Evolutionary conservation across 176 grass and related monocot species (phyloP), one percentile per base, ranked within the genome.

Genomic region (Lolium perenne): DNA sequence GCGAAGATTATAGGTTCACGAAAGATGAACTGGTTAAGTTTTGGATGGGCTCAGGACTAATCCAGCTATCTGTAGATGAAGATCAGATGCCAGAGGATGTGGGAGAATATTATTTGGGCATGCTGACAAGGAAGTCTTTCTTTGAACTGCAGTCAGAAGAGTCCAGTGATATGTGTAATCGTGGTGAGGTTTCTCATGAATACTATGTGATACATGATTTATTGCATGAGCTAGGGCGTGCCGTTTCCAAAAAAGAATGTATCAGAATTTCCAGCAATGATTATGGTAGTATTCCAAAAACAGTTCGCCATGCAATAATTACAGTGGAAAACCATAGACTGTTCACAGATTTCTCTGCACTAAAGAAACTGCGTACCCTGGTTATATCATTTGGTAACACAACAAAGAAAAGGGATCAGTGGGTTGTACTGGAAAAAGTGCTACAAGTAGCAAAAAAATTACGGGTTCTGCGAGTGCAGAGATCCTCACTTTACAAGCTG

Each of bases 391-490:
- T 87, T 43, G 63, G 65, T 18, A 3, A n/a, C 5, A 55, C 77
- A 41, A 50, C 60, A 46, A 11, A 12, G 26, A 23, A 72, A 43
- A 63, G n/a, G 13, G 55, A 81, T 79, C 63, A 81, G 32, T 71
- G 77, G 23, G 9, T 4, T 50, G 18, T 74, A 18, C 54, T 91
- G 26, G 41, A 71, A 65, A 71, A 64, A 2, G 59, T 87, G 17
- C 80, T 91, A 20, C 66, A 57, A 16, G 10, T 51, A 40, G 80
- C 82, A 32, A 65, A 38, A 48, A 83, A 69, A 65, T 59, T 91
- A 66, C 20, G 84, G 40, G 60, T 80, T 56, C 54, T 91, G 18
- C 10, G 1, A 10, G 15, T 91, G 72, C 7, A 10, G 0, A 6
- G 1, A 12, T 15, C 14, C 38, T 76, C n/a, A 50, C 26, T 35